Evolutionary conservation across 108 stramenopile species (phyloP).

Genomic region (Aurantiochytrium sp.): DNA sequence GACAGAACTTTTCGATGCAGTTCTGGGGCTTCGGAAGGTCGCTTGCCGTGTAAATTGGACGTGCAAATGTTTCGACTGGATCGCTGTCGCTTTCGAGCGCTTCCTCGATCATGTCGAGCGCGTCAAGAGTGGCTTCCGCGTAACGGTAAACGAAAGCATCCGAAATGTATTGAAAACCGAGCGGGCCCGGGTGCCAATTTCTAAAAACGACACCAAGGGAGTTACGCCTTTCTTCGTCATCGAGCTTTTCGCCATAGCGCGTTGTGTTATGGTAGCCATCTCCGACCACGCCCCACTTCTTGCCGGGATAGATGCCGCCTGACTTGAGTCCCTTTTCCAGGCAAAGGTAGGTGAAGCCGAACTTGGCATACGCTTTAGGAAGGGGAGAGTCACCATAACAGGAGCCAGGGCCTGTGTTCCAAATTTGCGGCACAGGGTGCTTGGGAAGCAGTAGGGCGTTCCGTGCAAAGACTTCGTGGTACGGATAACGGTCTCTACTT

Average conservation of each 20-base stretch:
- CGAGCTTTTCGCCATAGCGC: conserved; percentile 39
- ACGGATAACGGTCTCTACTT: conserved; percentile 26
- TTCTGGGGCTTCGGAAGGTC: conserved; percentile 31
- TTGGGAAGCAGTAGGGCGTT: conserved; percentile 37
- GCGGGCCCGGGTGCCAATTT: conserved; percentile 56
- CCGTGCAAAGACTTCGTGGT: conserved; percentile 37
- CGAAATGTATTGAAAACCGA: conserved; percentile 47
- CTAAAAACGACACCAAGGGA: conserved; percentile 45
- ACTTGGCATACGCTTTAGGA: conserved; percentile 35
- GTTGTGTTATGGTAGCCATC: conserved; percentile 56
- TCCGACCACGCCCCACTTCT: conserved; percentile 39
- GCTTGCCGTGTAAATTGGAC: conserved; percentile 26
- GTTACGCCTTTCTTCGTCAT: conserved; percentile 31
- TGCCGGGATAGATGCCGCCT: conserved; percentile 45
- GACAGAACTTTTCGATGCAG: conserved; percentile 41
- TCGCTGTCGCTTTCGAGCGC: conserved; percentile 39
- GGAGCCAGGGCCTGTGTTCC: conserved; percentile 32
- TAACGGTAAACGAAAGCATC: conserved; percentile 55
- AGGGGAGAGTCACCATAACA: conserved; percentile 31
- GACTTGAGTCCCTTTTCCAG: conserved; percentile 43
- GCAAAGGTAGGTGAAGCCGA: conserved; percentile 47
- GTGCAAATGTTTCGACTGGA: conserved; percentile 37
- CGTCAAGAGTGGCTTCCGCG: conserved; percentile 29
- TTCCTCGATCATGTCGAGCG: conserved; percentile 43
- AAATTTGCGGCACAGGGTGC: conserved; percentile 45